Evolutionary conservation across 2,329 filamentous ascomycete species (phyloP).

Genomic region (Pseudocercospora macadamiae): DNA sequence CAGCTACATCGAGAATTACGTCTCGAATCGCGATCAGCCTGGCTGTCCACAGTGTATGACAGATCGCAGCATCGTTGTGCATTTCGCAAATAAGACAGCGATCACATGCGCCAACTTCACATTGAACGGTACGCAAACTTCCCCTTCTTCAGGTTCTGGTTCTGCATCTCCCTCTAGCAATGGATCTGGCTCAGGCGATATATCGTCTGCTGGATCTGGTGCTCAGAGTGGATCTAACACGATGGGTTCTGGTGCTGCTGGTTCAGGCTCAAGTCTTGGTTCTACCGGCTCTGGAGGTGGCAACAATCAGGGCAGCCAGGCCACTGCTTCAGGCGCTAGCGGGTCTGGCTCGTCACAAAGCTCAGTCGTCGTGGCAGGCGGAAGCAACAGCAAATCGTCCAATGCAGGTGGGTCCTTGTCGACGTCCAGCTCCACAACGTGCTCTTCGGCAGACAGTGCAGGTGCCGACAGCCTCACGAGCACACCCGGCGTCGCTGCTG

Average conservation of each 20-base stretch:
- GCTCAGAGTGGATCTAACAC: neutral
- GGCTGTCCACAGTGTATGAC: conserved; percentile 19
- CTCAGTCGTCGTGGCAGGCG: too few relatives aligned
- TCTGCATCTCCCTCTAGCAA: conserved; percentile 8
- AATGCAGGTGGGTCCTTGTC: conserved; percentile 1
- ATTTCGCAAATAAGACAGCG: conserved; percentile 56
- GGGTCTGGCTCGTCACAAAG: conserved; percentile 1
- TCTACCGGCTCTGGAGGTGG: neutral
- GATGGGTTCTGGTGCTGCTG: conserved; percentile 1
- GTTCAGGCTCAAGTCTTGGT: neutral
- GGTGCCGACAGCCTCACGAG: neutral
- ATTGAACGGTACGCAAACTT: conserved; percentile 23
- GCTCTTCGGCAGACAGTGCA: neutral
- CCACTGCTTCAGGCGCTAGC: neutral
- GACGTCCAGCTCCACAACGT: neutral
- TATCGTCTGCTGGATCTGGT: conserved; percentile 1
- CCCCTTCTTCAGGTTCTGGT: conserved; percentile 18
- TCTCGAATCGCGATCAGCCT: conserved; percentile 38
- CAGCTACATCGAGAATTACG: conserved; percentile 55
- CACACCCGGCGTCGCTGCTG: conserved; percentile 2
- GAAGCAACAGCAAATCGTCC: neutral
- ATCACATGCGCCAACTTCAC: conserved; percentile 62
- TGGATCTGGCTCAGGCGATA: conserved; percentile 9
- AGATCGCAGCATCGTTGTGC: conserved; percentile 58
- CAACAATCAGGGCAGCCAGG: neutral